Evolutionary conservation across 1,139 yeast genomes (phyloP).

Genomic region (Saccharomycopsis phalli): DNA sequence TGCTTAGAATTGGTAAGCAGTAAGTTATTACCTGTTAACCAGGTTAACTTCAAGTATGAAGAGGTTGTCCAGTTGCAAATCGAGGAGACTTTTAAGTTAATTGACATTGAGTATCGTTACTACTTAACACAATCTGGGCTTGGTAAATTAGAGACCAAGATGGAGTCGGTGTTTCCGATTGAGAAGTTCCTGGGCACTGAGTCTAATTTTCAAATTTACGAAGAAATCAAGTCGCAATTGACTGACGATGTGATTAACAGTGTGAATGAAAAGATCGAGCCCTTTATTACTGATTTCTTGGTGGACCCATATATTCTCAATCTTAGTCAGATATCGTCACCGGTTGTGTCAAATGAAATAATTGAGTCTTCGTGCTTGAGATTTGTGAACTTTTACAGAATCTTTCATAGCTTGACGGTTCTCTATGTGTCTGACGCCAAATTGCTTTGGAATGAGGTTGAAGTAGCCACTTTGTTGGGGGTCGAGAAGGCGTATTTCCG

Average conservation of each 20-base stretch:
- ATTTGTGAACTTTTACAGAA: constrained; percentile 45
- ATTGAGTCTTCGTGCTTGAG: constrained; percentile 39
- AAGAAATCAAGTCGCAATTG: constrained; percentile 64
- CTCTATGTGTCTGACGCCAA: constrained; percentile 26
- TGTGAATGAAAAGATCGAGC: constrained; percentile 38
- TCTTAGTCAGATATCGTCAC: constrained; percentile 52
- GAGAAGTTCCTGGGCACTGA: constrained; percentile 7
- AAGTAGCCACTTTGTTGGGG: constrained; percentile 59
- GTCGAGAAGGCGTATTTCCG: constrained; percentile 30
- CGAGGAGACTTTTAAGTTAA: constrained; percentile 30
- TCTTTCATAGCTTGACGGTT: constrained; percentile 36
- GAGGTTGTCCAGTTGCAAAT: constrained; percentile 33
- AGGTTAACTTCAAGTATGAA: constrained; percentile 25
- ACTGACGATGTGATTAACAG: constrained; percentile 32
- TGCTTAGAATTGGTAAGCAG: constrained; percentile 52
- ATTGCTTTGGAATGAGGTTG: constrained; percentile 47
- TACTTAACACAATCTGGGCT: constrained; percentile 44
- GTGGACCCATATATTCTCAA: constrained; percentile 50
- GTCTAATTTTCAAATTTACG: constrained; percentile 34
- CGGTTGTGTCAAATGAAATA: constrained; percentile 48
- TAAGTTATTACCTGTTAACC: constrained; percentile 42
- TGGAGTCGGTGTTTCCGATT: constrained; percentile 10
- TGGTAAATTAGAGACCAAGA: constrained; percentile 35
- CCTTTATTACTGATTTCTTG: constrained; percentile 50
- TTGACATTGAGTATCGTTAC: constrained; percentile 34